Conservation (phyloP, 148 eudicot genomes). For the Polygonum maritimum region DNA sequence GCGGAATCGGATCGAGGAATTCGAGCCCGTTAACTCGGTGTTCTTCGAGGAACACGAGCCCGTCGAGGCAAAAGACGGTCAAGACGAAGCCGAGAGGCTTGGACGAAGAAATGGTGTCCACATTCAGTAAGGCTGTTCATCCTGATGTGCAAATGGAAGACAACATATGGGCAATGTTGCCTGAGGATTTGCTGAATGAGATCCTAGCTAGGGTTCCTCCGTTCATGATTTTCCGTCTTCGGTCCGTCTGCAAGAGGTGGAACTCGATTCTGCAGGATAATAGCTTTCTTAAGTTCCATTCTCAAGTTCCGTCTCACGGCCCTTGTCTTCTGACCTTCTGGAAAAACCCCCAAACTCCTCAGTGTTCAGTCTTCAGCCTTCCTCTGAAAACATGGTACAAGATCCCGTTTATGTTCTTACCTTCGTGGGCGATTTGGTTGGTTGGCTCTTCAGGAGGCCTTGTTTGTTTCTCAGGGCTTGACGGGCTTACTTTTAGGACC, state of each 20-base stretch:
- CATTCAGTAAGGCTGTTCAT: slow-evolving; percentile 45
- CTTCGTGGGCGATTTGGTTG: slow-evolving; percentile 85
- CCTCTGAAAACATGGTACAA: slow-evolving; percentile 91
- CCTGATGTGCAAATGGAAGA: slow-evolving; percentile 94
- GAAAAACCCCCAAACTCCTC: slow-evolving; percentile 79
- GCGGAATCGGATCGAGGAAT: slow-evolving; percentile 34
- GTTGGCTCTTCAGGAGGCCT: slow-evolving; percentile 96
- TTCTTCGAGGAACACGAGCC: slow-evolving; percentile 85
- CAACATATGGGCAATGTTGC: slow-evolving; percentile 95
- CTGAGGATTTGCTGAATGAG: slow-evolving; percentile 87
- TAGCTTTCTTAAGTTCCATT: slow-evolving; percentile 80
- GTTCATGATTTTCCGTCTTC: slow-evolving; percentile 84
- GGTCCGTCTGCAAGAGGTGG: slow-evolving; percentile 94
- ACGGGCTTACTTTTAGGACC: slow-evolving; percentile 58
- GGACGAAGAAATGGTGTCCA: slow-evolving; percentile 69
- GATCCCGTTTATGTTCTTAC: slow-evolving; percentile 76
- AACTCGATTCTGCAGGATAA: slow-evolving; percentile 78
- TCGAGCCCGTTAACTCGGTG: slow-evolving; percentile 50
- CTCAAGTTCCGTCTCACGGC: slow-evolving; percentile 93
- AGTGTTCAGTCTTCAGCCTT: slow-evolving; percentile 88
- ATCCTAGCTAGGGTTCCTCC: slow-evolving; percentile 94
- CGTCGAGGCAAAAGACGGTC: slow-evolving; percentile 62
- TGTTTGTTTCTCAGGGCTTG: slow-evolving; percentile 85
- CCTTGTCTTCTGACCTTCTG: slow-evolving; percentile 93
- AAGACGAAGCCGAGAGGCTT: slow-evolving; percentile 90